phyloP scores from a whole-genome alignment of 805 yeast species.

The Candida morakotiae region DNA sequence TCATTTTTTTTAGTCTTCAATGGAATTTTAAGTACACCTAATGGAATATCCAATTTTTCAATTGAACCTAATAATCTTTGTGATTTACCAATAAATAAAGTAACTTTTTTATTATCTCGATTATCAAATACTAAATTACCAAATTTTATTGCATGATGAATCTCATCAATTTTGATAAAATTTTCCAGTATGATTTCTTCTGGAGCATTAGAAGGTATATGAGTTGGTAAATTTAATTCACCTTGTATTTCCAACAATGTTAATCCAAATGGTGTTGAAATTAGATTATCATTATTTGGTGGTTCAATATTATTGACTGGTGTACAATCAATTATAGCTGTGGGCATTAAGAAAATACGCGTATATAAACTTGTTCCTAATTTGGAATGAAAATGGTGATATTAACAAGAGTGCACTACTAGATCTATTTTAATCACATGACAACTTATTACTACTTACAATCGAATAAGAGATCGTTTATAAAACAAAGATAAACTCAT shows the following conservation, averaged over 20 bases:
- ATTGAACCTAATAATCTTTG: slow-evolving; percentile 66
- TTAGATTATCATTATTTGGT: slow-evolving; percentile 13
- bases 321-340: slow-evolving; percentile 15
- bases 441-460: no score
- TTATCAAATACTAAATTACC: slow-evolving; percentile 48
- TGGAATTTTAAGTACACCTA: slow-evolving; percentile 55
- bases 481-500: no score
- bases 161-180: slow-evolving; percentile 30
- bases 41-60: slow-evolving; percentile 57
- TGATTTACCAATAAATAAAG: slow-evolving; percentile 61
- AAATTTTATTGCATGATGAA: slow-evolving; percentile 45
- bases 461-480: no score
- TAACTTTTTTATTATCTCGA: slow-evolving; percentile 39
- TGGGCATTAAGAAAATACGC: slow-evolving; percentile 14
- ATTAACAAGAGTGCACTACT: no score
- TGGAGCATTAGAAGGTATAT: slow-evolving; percentile 29
- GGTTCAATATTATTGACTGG: slow-evolving; percentile 7
- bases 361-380: no score
- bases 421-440: no score
- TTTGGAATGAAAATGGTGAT: no score
- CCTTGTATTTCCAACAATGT: slow-evolving; percentile 72
- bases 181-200: slow-evolving; percentile 19
- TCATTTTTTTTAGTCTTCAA: slow-evolving; percentile 9
- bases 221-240: slow-evolving; percentile 47
- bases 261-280: slow-evolving; percentile 56